Base-by-base conservation (phyloP, 805 yeast genomes). In the Yamadazyma endophytica region DNA sequence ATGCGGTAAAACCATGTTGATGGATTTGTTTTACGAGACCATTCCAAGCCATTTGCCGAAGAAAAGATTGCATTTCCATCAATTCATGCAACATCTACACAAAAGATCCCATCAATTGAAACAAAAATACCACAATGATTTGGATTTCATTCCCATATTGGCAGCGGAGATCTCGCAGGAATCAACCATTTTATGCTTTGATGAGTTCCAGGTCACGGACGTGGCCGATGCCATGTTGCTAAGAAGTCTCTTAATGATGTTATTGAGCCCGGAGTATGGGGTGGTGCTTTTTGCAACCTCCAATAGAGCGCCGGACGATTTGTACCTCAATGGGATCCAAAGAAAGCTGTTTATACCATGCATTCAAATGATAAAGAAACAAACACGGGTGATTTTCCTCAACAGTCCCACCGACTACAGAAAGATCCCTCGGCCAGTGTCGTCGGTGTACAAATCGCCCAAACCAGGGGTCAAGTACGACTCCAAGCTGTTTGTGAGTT, bases 211-310 rank as follows among this genome's bases (percentile, higher is more conserved):
- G 59, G 98, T 92, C 25, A 87, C 96, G 1, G 98, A 92, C 56
- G 97, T 92, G 18, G 98, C 97, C 0, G 98, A 92, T 58, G 98
- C 98, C 2, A 92, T 92, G 97, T 68, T 92, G 20, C 67, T 92
- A 25, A 75, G 98, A 41, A 68, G 96, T 30, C 62, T 89, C 23
- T 50, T 86, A 24, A 74, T 77, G 47, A 57, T 77, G 22, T 67
- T 85, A n/a, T 59, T 89, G 35, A 73, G 82, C 27, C 75, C 79
- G 1, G 75, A 80, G 31, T 82, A 82, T 49, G 97, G 97, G 1
- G 79, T 89, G 14, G 79, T 89, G 2, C 61, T 92, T 7, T 89
- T 92, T 64, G 89, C 96, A 17, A 92, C 98, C 1, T 87, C 96
- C 6, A 92, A 92, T 58, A 76, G 98, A 46, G 89, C 89, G 1